Conservation (phyloP, 495 filamentous ascomycete species). For the Xylaria cubensis region DNA sequence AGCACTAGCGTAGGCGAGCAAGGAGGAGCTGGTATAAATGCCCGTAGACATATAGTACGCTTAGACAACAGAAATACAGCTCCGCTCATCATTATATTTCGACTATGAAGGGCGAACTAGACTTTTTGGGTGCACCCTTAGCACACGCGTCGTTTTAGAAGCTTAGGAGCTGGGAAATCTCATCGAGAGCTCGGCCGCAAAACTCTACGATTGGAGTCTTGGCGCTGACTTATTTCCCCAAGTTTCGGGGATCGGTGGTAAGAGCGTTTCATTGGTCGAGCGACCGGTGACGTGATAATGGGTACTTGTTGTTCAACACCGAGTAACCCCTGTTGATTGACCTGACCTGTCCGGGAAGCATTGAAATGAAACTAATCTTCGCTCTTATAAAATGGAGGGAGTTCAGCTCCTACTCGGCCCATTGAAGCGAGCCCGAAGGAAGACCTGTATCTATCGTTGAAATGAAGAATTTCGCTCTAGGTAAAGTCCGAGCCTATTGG, state of each 20-base stretch:
- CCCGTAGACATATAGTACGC: neutral
- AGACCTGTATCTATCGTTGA: constrained; percentile 39
- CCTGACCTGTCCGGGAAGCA: neutral
- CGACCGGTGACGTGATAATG: constrained; percentile 21
- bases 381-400: constrained; percentile 30
- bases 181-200: constrained; percentile 11
- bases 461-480: constrained; percentile 42
- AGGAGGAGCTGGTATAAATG: neutral
- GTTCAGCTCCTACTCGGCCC: constrained; percentile 27
- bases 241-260: constrained; percentile 16
- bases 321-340: constrained; percentile 11
- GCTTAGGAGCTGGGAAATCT: neutral
- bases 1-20: neutral
- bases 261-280: constrained; percentile 1
- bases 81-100: neutral
- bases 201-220: constrained; percentile 14
- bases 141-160: neutral
- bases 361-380: constrained; percentile 9
- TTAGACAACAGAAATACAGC: neutral
- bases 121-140: neutral
- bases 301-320: constrained; percentile 19
- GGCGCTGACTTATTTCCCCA: constrained; percentile 6
- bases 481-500: constrained; percentile 59
- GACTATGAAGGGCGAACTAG: neutral
- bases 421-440: constrained; percentile 41